phyloP scores from a whole-genome alignment of 495 filamentous ascomycete genomes.

The Corynascus novoguineensis region DNA sequence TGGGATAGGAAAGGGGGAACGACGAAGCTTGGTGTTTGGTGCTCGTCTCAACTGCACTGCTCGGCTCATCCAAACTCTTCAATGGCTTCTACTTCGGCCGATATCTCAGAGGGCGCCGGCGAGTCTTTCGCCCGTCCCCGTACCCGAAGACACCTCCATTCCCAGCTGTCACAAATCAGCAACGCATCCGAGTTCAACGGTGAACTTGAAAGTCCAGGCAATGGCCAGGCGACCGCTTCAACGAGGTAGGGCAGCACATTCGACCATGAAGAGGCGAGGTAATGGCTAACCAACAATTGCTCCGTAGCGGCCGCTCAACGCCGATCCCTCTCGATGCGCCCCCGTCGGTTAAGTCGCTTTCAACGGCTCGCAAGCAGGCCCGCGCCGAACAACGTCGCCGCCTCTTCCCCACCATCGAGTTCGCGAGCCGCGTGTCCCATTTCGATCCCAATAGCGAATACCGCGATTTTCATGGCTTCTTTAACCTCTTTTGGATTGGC shows the following conservation, averaged over 20 bases:
- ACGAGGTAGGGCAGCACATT: conserved; percentile 33
- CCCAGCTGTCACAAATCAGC: conserved; percentile 36
- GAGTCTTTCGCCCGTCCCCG: conserved; percentile 40
- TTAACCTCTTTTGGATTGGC: conserved; percentile 94
- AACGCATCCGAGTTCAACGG: conserved; percentile 33
- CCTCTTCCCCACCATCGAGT: conserved; percentile 93
- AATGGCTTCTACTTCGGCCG: conserved; percentile 28
- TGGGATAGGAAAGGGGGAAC: not conserved
- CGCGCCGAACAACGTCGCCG: conserved; percentile 75
- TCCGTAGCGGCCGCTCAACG: conserved; percentile 73
- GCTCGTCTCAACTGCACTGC: not conserved
- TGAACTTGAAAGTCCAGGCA: conserved; percentile 26
- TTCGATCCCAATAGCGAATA: conserved; percentile 93
- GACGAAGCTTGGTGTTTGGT: not conserved
- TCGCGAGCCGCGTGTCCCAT: conserved; percentile 86
- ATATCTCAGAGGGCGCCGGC: conserved; percentile 19
- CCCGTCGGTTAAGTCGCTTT: conserved; percentile 80
- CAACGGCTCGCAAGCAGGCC: conserved; percentile 75
- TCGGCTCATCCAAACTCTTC: not conserved
- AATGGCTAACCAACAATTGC: not conserved
- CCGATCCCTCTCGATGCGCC: conserved; percentile 86
- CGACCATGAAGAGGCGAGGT: not conserved
- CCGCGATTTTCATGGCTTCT: conserved; percentile 93
- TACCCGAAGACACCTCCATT: conserved; percentile 40
- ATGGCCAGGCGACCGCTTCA: conserved; percentile 30